Base-by-base conservation (phyloP, 768 basidiomycete species). In the Mrakia gelida region DNA sequence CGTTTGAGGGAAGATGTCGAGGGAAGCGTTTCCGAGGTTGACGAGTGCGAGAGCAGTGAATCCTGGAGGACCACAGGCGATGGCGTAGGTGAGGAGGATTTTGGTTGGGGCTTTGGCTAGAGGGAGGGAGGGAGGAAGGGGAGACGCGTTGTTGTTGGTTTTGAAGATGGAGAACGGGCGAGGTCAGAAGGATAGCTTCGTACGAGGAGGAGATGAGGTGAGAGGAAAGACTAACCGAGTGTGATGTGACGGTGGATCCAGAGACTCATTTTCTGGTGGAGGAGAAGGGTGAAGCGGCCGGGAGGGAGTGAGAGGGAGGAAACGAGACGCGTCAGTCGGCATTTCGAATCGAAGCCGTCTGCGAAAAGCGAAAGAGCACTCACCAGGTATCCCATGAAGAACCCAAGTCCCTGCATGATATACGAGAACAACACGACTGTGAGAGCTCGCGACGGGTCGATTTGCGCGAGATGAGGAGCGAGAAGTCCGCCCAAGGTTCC, bases 221-320 rank as follows among this genome's bases (percentile, higher is more conserved):
- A 3, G 49, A 18, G 1, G 59, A 1, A n/a, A 10, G 59, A 13
- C 26, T 18, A 59, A 16, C 59, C 38, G 23, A 71, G 70, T 0
- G 28, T 77, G 75, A 80, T 75, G 54, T 77, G 71, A 6, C 73
- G 71, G 65, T 61, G 62, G 75, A 80, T 77, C 75, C 76, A 80
- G 9, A 77, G 72, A 18, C 71, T 52, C 5, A 80, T 52, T 49
- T 75, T 80, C 43, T 73, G 49, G 10, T 9, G 28, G 21, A 45
- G 28, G 30, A 15, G 13, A 41, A 49, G 2, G 52, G 9, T 28
- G 30, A 56, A 4, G 21, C 16, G 52, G 18, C 2, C 16, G 49
- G 7, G 49, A 21, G 18, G 18, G 21, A 52, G 7, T 61, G 7
- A 16, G n/a, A 7, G 63, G 11, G 16, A 45, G 45, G 3, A 21